Base-by-base conservation (phyloP, 805 yeast species). In the Teunomyces funiuensis region DNA sequence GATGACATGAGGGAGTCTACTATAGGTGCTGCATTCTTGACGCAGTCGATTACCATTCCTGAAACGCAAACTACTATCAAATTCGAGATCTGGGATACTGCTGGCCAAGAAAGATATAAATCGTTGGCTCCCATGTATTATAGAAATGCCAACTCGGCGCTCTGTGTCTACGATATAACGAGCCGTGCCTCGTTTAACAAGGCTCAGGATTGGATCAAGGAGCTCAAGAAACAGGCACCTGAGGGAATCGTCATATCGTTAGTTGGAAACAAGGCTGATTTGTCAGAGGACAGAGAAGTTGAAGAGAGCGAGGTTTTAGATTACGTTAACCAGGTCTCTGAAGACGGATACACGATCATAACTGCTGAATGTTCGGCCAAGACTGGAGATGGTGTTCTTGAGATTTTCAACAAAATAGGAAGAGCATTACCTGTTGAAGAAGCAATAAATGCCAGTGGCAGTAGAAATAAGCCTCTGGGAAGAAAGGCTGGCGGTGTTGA, bases 81-180 rank as follows among this genome's bases (percentile, higher is more conserved):
- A 58, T 77, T 83, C 50, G 93, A 85, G 56, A 83, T 85, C 39
- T 85, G 93, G 95, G 95, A 85, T 57, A 85, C 91, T 2, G 90
- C 91, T 0, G 93, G 95, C 5, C 93, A 85, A 59, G 93, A 85
- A 54, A 65, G 95, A 42, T 85, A 85, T 54, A 75, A 84, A 47
- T 80, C 88, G 0, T 66, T 85, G 49, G 87, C 91, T 3, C 89
- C 91, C 22, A 85, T 85, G 89, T 85, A 85, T 63, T 85, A 85
- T 60, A 62, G 95, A 51, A 83, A 83, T 54, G 85, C 90, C 19
- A 84, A 85, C 60, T 85, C 88, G 26, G 93, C 95, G 0, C 63
- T 85, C 29, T 83, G 87, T 13, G 91, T 85, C 2, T 85, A 80
- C 55, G 95, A 85, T 58, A 79, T 85, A 41, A 83, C 90, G 1